A percentile compares a stretch with the other conserved stretches of the same genome.
Conservation (phyloP, 768 basidiomycete species). For the Dioszegia crocea region DNA sequence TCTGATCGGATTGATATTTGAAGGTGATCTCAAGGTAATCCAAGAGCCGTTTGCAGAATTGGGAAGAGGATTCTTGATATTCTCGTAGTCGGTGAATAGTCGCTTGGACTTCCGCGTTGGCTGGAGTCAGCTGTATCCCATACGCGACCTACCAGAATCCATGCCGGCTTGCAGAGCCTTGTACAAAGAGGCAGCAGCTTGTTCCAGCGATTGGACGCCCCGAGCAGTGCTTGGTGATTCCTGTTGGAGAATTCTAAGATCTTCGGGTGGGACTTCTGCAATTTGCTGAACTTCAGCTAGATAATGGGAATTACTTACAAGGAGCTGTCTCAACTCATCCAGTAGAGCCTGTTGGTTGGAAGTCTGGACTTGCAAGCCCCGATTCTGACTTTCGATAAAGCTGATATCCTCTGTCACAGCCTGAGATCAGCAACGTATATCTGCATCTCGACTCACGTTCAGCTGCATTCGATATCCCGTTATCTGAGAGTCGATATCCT, state of each 20-base stretch:
- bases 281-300: slow-evolving; percentile 62
- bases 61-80: slow-evolving; percentile 79
- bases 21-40: slow-evolving; percentile 91
- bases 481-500: slow-evolving; percentile 80
- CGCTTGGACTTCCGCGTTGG: slow-evolving; percentile 79
- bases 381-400: slow-evolving; percentile 92
- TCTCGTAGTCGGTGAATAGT: slow-evolving; percentile 89
- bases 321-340: slow-evolving; percentile 76
- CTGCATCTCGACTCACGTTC: slow-evolving; percentile 60
- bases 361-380: slow-evolving; percentile 93
- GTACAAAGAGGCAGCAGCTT: slow-evolving; percentile 81
- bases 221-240: slow-evolving; percentile 77
- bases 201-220: slow-evolving; percentile 74
- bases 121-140: slow-evolving; percentile 2
- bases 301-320: slow-evolving; percentile 56
- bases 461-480: slow-evolving; percentile 95
- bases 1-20: slow-evolving; percentile 59
- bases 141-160: slow-evolving; percentile 64
- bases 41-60: slow-evolving; percentile 86
- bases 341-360: slow-evolving; percentile 87
- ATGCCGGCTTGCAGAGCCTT: slow-evolving; percentile 85
- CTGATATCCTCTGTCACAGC: slow-evolving; percentile 91
- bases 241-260: slow-evolving; percentile 72
- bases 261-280: slow-evolving; percentile 79
- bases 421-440: slow-evolving; percentile 53